Evolutionary conservation across 2,329 filamentous ascomycete genomes (phyloP).

Genomic region (Aspergillus neotritici): DNA sequence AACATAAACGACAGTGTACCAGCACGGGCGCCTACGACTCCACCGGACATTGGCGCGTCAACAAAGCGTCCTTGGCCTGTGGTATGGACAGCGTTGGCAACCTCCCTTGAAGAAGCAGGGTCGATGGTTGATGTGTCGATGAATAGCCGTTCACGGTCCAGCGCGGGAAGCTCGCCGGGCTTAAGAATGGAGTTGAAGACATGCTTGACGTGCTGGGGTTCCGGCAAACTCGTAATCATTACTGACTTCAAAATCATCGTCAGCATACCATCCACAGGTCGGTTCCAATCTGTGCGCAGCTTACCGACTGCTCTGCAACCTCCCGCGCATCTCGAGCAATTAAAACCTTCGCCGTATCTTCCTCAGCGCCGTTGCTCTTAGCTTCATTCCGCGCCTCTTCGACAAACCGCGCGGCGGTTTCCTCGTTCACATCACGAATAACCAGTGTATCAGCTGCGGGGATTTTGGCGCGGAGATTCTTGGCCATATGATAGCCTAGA

Average conservation of each 20-base stretch:
- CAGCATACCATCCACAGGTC: conserved; percentile 4
- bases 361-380: conserved; percentile 20
- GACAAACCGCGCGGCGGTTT: conserved; percentile 52
- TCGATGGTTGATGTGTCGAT: conserved; percentile 98
- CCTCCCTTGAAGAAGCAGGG: conserved; percentile 71
- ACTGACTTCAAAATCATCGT: conserved; percentile 56
- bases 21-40: conserved; percentile 82
- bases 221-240: conserved; percentile 82
- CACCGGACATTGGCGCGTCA: conserved; percentile 95
- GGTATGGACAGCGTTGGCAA: conserved; percentile 64
- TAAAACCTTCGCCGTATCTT: conserved; percentile 45
- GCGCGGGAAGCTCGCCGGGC: conserved; percentile 45
- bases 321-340: conserved; percentile 55
- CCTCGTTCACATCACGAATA: conserved; percentile 60
- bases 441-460: conserved; percentile 57
- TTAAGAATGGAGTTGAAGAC: conserved; percentile 74
- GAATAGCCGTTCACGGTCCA: conserved; percentile 64
- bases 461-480: conserved; percentile 63
- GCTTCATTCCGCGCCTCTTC: conserved; percentile 43
- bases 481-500: conserved; percentile 66
- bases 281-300: conserved; percentile 23
- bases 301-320: conserved; percentile 62
- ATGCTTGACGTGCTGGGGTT: conserved; percentile 77
- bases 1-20: conserved; percentile 96
- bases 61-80: conserved; percentile 71